Conservation (phyloP, 108 stramenopile genomes). For the Skeletonema costatum region DNA sequence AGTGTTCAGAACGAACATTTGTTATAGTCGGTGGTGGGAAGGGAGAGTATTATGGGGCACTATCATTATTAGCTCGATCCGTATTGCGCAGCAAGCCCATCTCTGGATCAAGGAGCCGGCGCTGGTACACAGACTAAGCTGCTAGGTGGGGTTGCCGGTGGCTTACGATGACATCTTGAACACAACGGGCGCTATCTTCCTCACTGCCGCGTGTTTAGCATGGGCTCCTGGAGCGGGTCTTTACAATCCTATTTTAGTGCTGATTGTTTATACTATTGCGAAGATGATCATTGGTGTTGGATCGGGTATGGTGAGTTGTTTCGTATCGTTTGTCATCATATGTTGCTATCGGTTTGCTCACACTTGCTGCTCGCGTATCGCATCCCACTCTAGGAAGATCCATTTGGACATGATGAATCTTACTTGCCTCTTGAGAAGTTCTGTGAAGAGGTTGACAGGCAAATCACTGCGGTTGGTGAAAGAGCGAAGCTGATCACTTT, state of each 20-base stretch:
- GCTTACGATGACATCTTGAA: background rate
- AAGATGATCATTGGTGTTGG: background rate
- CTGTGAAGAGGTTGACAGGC: too few species aligned
- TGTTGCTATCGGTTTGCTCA: too few species aligned
- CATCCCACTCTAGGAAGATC: too few species aligned
- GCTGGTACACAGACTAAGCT: background rate
- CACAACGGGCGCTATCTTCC: background rate
- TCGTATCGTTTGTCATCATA: too few species aligned
- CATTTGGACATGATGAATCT: too few species aligned
- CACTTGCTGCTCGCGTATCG: too few species aligned
- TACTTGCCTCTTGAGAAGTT: too few species aligned
- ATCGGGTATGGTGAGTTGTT: background rate
- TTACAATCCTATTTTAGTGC: background rate
- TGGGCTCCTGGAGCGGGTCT: background rate
- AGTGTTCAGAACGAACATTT: background rate
- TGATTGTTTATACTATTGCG: background rate
- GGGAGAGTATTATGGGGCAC: background rate
- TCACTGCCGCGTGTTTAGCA: background rate
- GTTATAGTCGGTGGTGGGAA: background rate
- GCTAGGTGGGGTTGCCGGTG: background rate
- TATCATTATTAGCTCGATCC: background rate
- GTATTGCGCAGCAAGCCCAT: background rate
- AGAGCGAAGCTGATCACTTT: too few species aligned
- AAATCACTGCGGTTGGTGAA: too few species aligned
- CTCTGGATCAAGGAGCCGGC: background rate